Evolutionary conservation across 768 basidiomycete genomes (phyloP), one percentile per base, ranked within the genome.

Genomic region (Gelatoporia subvermispora): DNA sequence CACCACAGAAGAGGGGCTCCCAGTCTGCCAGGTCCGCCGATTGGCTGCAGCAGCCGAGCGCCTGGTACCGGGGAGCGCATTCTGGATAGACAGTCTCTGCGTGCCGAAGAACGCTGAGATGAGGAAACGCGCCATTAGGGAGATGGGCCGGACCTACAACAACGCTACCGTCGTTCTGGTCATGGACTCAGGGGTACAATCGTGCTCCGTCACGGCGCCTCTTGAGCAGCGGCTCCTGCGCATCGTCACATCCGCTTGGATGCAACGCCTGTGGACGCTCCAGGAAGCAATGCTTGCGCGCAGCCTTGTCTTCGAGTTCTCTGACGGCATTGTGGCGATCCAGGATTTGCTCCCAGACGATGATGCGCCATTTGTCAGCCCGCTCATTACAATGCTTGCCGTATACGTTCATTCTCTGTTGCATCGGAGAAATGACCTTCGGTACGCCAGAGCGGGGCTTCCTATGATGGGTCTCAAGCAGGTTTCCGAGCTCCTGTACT

Each of bases 1-100:
- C 39, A 49, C 40, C 1, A 42, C 54, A 0, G 54, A 51, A 18
- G 45, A 21, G 7, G 54, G 54, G 22, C 43, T 55, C 1, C 54
- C 54, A 2, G 20, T 35, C 8, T 55, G 54, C 20, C 40, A 49
- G 17, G 18, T 55, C 2, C 21, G n/a, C 22, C 47, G 54, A 18
- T 34, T 55, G 3, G 25, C 54, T 2, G 21, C 16, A 3, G 41
- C 45, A 4, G 43, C 38, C 2, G 24, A 18, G 15, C 28, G n/a
- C 8, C 46, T 51, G 15, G 25, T 42, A 3, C 54, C 54, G 3
- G 28, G 28, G 11, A 50, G 50, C 15, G 50, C 50, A 15, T 51
- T 55, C 38, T 55, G 54, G 54, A 44, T 50, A 28, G 54, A 55
- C 34, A 39, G 41, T 13, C 47, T 55, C 15, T 55, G 54, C 37